Conservation (phyloP, 2,329 filamentous ascomycete species). For the Furcasterigmium sp. region DNA sequence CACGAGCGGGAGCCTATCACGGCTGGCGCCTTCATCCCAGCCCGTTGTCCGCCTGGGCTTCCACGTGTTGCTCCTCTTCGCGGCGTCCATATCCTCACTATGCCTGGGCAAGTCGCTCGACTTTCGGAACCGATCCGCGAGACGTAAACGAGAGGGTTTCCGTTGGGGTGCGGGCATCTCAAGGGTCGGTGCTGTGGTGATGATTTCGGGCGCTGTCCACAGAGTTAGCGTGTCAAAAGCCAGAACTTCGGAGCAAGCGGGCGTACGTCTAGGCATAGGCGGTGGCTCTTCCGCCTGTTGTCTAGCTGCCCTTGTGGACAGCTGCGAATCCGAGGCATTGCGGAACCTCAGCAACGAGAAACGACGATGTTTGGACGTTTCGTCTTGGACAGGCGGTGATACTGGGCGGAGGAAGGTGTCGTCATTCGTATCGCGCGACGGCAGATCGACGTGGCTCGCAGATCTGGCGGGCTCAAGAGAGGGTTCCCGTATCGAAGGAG, state of each 20-base stretch:
- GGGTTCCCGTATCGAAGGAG: neutral
- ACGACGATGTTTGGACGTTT: constrained; percentile 51
- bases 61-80: constrained; percentile 13
- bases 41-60: constrained; percentile 34
- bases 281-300: constrained; percentile 56
- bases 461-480: constrained; percentile 2
- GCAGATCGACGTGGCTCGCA: constrained; percentile 3
- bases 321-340: constrained; percentile 88
- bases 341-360: constrained; percentile 76
- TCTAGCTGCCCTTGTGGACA: constrained; percentile 71
- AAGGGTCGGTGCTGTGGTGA: constrained; percentile 84
- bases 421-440: constrained; percentile 6
- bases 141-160: constrained; percentile 49
- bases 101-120: constrained; percentile 42
- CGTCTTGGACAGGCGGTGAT: constrained; percentile 48
- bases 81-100: constrained; percentile 8
- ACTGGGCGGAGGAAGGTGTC: constrained; percentile 29
- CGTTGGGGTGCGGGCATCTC: constrained; percentile 49
- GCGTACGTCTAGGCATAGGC: constrained; percentile 53
- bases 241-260: neutral
- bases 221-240: constrained; percentile 6
- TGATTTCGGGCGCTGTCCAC: constrained; percentile 63
- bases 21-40: constrained; percentile 12
- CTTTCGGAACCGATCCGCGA: constrained; percentile 47
- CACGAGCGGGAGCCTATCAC: constrained; percentile 22